Evolutionary conservation across 306 rosid species (phyloP).

Genomic region (Cucurbita maxima): DNA sequence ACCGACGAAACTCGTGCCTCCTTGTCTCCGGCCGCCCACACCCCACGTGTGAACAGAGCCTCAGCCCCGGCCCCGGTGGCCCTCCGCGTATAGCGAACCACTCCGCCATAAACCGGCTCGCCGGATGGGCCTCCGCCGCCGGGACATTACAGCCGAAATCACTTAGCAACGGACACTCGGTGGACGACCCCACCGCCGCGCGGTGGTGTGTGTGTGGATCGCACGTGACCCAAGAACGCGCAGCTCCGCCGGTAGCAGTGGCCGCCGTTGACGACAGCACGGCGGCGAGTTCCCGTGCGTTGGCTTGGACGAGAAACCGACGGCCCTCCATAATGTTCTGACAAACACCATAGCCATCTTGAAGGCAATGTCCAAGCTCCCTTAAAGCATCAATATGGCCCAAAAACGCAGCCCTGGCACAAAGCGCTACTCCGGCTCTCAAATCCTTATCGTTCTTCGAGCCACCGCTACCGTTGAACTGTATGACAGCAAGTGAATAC

Average conservation of each 20-base stretch:
- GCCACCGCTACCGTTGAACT: conserved; percentile 95
- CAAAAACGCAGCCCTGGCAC: conserved; percentile 86
- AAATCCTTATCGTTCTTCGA: conserved; percentile 77
- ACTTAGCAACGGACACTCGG: conserved; percentile 60
- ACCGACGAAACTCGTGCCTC: conserved; percentile 74
- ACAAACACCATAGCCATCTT: conserved; percentile 87
- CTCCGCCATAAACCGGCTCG: conserved; percentile 47
- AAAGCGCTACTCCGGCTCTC: conserved; percentile 72
- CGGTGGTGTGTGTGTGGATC: conserved; percentile 22
- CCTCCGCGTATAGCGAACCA: conserved; percentile 45
- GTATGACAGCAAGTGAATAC: conserved; percentile 69
- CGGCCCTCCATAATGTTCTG: conserved; percentile 73
- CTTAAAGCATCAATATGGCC: conserved; percentile 83
- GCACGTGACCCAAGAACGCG: conserved; percentile 39
- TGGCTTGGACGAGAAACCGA: conserved; percentile 72
- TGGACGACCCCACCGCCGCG: conserved; percentile 9
- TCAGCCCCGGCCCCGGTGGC: conserved; percentile 29
- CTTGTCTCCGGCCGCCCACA: conserved; percentile 91
- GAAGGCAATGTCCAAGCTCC: conserved; percentile 87
- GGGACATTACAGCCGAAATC: conserved; percentile 91
- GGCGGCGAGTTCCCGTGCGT: conserved; percentile 77
- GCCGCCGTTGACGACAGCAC: conserved; percentile 21
- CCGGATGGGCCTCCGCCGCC: conserved; percentile 67
- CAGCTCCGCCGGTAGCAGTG: background rate
- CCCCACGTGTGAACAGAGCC: conserved; percentile 70